Evolutionary conservation across 2,329 filamentous ascomycete genomes (phyloP), one percentile per base, ranked within the genome.

Genomic region (Phialophora macrospora): DNA sequence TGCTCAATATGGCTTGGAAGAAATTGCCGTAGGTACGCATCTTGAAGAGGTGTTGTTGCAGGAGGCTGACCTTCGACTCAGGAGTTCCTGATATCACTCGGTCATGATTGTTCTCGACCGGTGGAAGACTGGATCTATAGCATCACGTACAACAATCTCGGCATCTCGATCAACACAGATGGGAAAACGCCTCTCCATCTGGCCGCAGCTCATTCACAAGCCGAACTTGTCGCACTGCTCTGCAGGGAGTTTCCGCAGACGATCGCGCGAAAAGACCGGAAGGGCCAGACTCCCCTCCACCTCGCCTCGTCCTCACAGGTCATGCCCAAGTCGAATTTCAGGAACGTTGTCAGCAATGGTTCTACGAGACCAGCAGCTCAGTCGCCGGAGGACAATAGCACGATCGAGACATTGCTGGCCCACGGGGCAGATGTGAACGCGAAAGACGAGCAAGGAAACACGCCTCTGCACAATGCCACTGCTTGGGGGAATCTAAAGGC

Each of bases 181-280:
- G 87, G 91, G 73, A 89, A 94, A 74, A 96, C 92, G 0, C 89
- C 92, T 0, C 82, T 96, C 56, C 93, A 94, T 86, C 83, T 95
- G 2, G 92, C 92, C 11, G 87, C 90, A 0, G 80, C 80, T 6
- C 83, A 83, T 1, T 89, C 90, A 14, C 89, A 92, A 73, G 87
- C 89, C 70, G 88, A 91, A 57, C 86, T 91, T 24, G 91, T 92
- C 14, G 87, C 90, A 68, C 81, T 91, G 41, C 84, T 96, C 4
- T 87, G 88, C 74, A 84, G 88, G 66, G 76, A 82, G 20, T 87
- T 90, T 73, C 86, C 88, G 0, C 76, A 80, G 12, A 87, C 83
- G 67, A 88, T 94, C 56, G 78, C 86, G 4, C 85, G 87, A 62
- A 83, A 84, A 55, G 91, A 96, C 74, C 81, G 85, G 34, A 79